Evolutionary conservation across 2,329 filamentous ascomycete species (phyloP).

Genomic region (Didymella sp.): DNA sequence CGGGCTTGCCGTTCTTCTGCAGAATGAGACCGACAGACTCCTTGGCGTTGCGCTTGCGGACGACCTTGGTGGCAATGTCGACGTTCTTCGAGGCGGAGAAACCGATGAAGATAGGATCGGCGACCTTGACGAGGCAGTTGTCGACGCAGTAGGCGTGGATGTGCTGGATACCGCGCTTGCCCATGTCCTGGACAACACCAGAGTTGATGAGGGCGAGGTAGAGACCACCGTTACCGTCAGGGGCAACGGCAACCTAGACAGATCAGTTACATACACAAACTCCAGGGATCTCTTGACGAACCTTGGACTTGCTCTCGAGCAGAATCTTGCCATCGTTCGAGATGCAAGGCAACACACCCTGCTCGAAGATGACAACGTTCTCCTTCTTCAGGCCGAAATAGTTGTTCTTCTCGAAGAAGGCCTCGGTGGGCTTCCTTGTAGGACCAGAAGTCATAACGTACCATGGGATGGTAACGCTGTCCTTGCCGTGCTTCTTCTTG

Average conservation of each 20-base stretch:
- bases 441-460: constrained; percentile 99
- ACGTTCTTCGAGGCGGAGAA: constrained; percentile 88
- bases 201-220: constrained; percentile 88
- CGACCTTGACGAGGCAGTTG: constrained; percentile 99
- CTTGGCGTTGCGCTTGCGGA: constrained; percentile 94
- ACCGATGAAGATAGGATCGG: constrained; percentile 93
- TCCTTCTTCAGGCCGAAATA: constrained; percentile 89
- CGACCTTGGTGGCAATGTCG: constrained; percentile 98
- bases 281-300: constrained; percentile 35
- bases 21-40: constrained; percentile 96
- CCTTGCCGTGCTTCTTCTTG: constrained; percentile 68
- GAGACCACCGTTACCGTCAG: constrained; percentile 95
- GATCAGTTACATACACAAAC: constrained; percentile 21
- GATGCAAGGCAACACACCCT: constrained; percentile 95
- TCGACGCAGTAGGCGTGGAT: constrained; percentile 98
- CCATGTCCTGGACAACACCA: constrained; percentile 86
- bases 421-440: constrained; percentile 87
- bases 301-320: constrained; percentile 86
- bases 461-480: constrained; percentile 78
- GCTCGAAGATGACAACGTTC: constrained; percentile 93
- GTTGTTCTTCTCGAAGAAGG: constrained; percentile 86
- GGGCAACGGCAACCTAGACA: constrained; percentile 81
- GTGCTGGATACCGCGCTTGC: constrained; percentile 86
- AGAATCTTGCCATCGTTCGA: constrained; percentile 98
- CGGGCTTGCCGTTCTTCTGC: constrained; percentile 92